phyloP scores from a whole-genome alignment of 495 filamentous ascomycete genomes.

The Neurospora pannonica region DNA sequence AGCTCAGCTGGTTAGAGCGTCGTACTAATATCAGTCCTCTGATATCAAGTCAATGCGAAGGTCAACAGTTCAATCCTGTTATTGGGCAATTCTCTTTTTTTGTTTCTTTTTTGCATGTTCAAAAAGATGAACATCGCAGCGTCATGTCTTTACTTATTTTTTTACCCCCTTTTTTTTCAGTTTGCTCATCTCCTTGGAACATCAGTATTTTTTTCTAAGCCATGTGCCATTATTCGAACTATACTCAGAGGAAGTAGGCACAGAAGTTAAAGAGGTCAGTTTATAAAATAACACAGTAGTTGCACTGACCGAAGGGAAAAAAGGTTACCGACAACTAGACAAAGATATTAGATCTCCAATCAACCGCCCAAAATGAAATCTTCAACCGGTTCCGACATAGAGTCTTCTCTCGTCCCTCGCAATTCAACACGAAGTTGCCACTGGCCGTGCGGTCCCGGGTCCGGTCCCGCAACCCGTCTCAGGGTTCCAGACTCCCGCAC shows the following conservation, averaged over 20 bases:
- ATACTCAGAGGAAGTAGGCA: neutral
- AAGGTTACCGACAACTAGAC: neutral
- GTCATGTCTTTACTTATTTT: neutral
- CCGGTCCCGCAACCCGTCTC: neutral
- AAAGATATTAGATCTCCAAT: neutral
- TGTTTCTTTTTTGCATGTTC: neutral
- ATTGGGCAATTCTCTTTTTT: neutral
- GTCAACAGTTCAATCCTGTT: neutral
- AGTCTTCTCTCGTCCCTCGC: neutral
- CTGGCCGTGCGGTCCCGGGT: neutral
- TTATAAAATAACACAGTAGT: neutral
- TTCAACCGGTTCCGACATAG: neutral
- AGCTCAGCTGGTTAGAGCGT: neutral
- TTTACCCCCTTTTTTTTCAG: neutral
- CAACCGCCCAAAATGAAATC: neutral
- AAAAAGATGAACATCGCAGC: neutral
- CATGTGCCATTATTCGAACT: neutral
- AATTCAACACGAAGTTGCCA: neutral
- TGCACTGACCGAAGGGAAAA: neutral
- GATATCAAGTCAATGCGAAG: neutral
- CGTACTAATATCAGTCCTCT: neutral
- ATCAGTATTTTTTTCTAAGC: neutral
- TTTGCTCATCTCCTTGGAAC: neutral
- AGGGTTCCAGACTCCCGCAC: neutral
- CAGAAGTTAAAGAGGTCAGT: neutral